A percentile compares a stretch with the other conserved stretches of the same genome.
Conservation (phyloP, 2,329 filamentous ascomycete species). For the Penicillium sp. region DNA sequence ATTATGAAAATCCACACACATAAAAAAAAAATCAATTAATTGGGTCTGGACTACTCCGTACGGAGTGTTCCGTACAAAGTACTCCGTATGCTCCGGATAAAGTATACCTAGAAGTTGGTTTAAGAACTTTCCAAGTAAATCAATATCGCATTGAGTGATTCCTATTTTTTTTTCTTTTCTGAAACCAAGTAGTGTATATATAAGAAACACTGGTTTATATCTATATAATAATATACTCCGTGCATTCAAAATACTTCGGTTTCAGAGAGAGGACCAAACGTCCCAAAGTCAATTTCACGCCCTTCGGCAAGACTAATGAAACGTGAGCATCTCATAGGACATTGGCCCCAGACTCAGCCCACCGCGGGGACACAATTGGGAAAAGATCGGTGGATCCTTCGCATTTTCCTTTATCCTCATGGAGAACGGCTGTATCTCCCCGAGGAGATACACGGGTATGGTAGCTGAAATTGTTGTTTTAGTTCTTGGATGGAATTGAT, state of each 20-base stretch:
- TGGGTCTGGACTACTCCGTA: background rate
- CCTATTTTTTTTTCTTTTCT: background rate
- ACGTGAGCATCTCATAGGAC: slow-evolving; percentile 16
- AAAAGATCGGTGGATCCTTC: slow-evolving; percentile 25
- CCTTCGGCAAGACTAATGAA: slow-evolving; percentile 26
- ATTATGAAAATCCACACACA: background rate
- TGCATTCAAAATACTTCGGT: background rate
- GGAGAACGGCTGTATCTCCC: slow-evolving; percentile 6
- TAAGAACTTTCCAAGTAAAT: background rate
- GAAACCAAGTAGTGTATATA: background rate
- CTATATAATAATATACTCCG: background rate
- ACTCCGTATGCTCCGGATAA: background rate
- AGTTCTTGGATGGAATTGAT: background rate
- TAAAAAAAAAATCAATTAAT: background rate
- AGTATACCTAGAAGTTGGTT: background rate
- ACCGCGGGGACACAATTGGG: slow-evolving; percentile 31
- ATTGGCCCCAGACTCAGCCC: slow-evolving; percentile 23
- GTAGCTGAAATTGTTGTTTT: background rate
- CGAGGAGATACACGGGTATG: background rate
- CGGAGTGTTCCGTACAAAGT: background rate
- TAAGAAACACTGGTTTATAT: background rate
- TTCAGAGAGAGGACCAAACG: background rate
- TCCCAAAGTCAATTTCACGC: slow-evolving; percentile 30
- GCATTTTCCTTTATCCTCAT: background rate
- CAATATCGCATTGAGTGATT: background rate